Conservation (phyloP, 1,284 basidiomycete genomes). For the Mycena sp. region DNA sequence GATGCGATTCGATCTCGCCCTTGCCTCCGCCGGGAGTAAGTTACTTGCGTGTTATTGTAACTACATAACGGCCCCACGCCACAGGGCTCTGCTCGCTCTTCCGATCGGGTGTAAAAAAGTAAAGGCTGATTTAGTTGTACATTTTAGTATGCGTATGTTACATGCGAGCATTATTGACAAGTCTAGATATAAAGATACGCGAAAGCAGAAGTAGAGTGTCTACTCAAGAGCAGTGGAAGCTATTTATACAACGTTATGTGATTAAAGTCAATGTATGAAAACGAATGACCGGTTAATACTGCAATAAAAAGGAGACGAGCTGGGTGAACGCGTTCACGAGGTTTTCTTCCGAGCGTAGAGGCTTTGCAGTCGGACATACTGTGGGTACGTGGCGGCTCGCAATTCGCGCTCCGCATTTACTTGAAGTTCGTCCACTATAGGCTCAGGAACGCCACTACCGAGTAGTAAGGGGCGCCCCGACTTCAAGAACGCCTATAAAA, state of each 20-base stretch:
- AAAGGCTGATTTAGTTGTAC: constrained; percentile 6
- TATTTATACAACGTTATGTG: constrained; percentile 27
- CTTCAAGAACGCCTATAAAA: constrained; percentile 64
- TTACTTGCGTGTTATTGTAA: not conserved
- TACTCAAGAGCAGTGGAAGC: constrained; percentile 21
- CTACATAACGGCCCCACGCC: not conserved
- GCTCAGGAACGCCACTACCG: constrained; percentile 63
- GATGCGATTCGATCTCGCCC: constrained; percentile 1
- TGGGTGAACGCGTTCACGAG: constrained; percentile 69
- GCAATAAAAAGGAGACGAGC: constrained; percentile 40
- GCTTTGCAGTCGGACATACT: constrained; percentile 64
- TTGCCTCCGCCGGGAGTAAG: not conserved
- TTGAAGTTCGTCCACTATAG: constrained; percentile 62
- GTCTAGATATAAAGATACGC: constrained; percentile 8
- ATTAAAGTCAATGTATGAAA: constrained; percentile 23
- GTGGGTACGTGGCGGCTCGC: constrained; percentile 52
- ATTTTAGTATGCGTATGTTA: constrained; percentile 5
- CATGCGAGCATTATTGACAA: constrained; percentile 7
- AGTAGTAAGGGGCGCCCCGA: constrained; percentile 75
- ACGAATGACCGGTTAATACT: constrained; percentile 14
- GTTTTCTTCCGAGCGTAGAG: constrained; percentile 54
- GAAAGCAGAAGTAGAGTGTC: constrained; percentile 23
- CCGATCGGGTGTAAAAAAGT: not conserved
- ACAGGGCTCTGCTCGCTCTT: not conserved
- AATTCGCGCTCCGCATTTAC: constrained; percentile 60